Evolutionary conservation across 1,139 yeast genomes (phyloP), one percentile per base, ranked within the genome.

Genomic region (Hemisphaericaspora lyxosophila): DNA sequence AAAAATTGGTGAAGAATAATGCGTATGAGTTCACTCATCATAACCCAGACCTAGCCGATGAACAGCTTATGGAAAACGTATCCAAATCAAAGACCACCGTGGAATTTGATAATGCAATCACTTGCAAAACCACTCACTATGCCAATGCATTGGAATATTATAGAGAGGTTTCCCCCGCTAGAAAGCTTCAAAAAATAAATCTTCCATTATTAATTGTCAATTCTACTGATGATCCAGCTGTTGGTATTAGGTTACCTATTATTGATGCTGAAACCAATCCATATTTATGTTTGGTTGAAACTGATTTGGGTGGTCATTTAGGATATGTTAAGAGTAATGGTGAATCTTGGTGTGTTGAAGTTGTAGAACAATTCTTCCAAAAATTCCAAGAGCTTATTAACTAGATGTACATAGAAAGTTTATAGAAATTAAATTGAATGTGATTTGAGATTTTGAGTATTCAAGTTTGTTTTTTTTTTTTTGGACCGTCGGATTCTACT

Each of bases 191-290:
- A 17, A 58, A 70, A 26, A 75, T 88, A 39, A 65, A 74, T 30
- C 78, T 84, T 2, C 97, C 97, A 16, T 64, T 81, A 5, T 61
- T 90, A 37, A 73, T 82, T 15, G 64, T 90, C 33, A 80, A 81
- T 53, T 73, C 97, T 1, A 60, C 70, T 16, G 97, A 90, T 57
- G 97, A 90, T 56, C 97, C 97, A 4, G 80, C 92, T 23, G 81
- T 82, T 19, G 82, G 88, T 12, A 67, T 72, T 5, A 53, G 56
- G 35, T 55, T 67, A 32, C 75, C 75, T 1, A 37, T 46, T 12
- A 45, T 49, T 35, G 58, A 59, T 33, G 55, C 61, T 30, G 40
- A 46, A 26, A 40, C 46, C 13, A 69, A 67, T 43, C 70, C 72
- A 5, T 46, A 65, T 44, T 51, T 67, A 29, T 54, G 60, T n/a